These are phyloP conservation scores for Fusarium multiceps DNA, from an alignment of 2,329 filamentous ascomycete species.

Conservation along the genomic window DNA sequence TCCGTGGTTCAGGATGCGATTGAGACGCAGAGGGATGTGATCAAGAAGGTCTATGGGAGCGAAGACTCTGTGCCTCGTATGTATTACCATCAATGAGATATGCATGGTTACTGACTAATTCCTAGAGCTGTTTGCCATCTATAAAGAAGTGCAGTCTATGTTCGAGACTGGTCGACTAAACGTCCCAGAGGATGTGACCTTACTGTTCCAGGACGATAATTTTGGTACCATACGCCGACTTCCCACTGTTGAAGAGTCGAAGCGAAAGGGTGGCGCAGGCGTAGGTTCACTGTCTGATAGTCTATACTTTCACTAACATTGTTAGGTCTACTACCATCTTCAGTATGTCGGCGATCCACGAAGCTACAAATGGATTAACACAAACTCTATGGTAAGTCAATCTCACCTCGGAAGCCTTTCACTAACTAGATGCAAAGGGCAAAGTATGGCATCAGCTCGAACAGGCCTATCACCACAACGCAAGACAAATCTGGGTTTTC, in stretches of 20 bases:
- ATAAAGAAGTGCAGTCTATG: constrained; percentile 73
- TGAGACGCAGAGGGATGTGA: constrained; percentile 62
- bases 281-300: constrained; percentile 47
- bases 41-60: constrained; percentile 62
- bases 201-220: constrained; percentile 73
- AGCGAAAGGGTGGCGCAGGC: constrained; percentile 66
- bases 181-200: constrained; percentile 70
- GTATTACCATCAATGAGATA: constrained; percentile 6
- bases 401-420: rapidly evolving
- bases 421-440: constrained; percentile 35
- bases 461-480: constrained; percentile 61
- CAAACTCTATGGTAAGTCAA: constrained; percentile 61
- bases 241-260: constrained; percentile 63
- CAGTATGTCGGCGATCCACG: constrained; percentile 72
- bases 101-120: rapidly evolving
- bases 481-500: constrained; percentile 69
- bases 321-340: constrained; percentile 63
- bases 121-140: constrained; percentile 70
- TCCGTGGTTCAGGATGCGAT: constrained; percentile 27
- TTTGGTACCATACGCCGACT: constrained; percentile 69
- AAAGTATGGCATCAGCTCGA: constrained; percentile 63
- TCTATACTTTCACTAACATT: constrained; percentile 21
- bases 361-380: constrained; percentile 72
- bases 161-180: constrained; percentile 67
- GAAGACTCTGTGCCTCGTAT: constrained; percentile 56